Percentiles rank a stretch among this genome's conserved stretches.
Conservation (phyloP, 345 rosid genomes). For the Eucalyptus cloeziana region DNA sequence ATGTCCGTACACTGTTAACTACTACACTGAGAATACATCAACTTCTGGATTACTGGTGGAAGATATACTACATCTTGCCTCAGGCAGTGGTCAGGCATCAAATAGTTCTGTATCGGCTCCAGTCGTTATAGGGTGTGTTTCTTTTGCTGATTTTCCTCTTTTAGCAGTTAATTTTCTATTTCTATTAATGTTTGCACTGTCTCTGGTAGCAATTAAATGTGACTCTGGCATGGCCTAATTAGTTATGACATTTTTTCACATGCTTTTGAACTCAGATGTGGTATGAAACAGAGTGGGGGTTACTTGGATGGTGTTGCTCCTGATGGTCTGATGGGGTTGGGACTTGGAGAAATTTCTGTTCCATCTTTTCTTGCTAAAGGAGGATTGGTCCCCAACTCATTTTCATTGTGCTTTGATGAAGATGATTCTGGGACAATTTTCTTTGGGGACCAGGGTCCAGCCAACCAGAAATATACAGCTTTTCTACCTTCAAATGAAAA, state of each 20-base stretch:
- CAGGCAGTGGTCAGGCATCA: slow-evolving; percentile 9
- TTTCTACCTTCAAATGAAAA: slow-evolving; percentile 44
- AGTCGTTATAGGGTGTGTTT: slow-evolving; percentile 57
- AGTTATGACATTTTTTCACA: background rate
- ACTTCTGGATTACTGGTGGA: slow-evolving; percentile 78
- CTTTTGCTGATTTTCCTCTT: background rate
- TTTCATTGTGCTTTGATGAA: slow-evolving; percentile 76
- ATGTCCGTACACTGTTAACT: slow-evolving; percentile 51
- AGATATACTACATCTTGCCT: slow-evolving; percentile 56
- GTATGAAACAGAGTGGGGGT: slow-evolving; percentile 79
- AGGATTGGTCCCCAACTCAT: slow-evolving; percentile 65
- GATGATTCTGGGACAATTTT: slow-evolving; percentile 74
- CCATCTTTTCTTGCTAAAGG: slow-evolving; percentile 73
- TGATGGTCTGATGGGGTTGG: slow-evolving; percentile 91
- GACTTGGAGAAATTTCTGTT: slow-evolving; percentile 67
- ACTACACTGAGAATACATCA: slow-evolving; percentile 45
- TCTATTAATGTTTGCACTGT: background rate
- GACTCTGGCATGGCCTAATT: background rate
- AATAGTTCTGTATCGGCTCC: slow-evolving; percentile 52
- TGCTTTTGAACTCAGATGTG: slow-evolving; percentile 46
- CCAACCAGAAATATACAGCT: slow-evolving; percentile 56
- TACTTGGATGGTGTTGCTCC: slow-evolving; percentile 77
- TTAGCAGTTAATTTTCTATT: background rate
- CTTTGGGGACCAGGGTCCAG: slow-evolving; percentile 78
- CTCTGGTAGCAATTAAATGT: background rate